These are phyloP conservation scores for Cladosporium sp. DNA, from an alignment of 2,329 filamentous ascomycete species.

Conservation along the genomic window DNA sequence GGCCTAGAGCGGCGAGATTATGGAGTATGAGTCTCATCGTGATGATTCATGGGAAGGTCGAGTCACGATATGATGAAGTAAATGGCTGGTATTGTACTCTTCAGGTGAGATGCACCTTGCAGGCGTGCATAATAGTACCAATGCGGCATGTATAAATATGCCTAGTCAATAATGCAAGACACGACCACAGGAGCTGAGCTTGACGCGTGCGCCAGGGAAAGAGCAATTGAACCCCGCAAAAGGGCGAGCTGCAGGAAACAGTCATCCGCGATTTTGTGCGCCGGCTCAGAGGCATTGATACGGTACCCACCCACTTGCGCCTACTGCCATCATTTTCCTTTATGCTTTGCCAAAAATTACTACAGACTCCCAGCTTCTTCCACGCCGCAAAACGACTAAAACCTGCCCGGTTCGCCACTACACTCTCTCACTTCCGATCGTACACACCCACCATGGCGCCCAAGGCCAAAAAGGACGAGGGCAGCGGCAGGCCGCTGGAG, in stretches of 20 bases:
- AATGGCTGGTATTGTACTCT: neutral
- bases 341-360: constrained; percentile 12
- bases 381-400: constrained; percentile 3
- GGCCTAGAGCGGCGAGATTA: neutral
- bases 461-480: constrained; percentile 36
- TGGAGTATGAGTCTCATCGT: neutral
- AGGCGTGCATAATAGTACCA: neutral
- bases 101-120: neutral
- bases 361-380: constrained; percentile 14
- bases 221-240: constrained; percentile 8
- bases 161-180: constrained; percentile 4
- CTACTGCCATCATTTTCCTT: constrained; percentile 16
- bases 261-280: constrained; percentile 16
- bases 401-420: constrained; percentile 2
- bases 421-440: constrained; percentile 14
- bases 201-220: neutral
- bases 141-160: neutral
- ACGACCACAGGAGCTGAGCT: neutral
- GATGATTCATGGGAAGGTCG: neutral
- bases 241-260: constrained; percentile 5
- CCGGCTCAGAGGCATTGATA: constrained; percentile 16
- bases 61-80: neutral
- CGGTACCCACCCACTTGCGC: constrained; percentile 13
- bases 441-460: constrained; percentile 32
- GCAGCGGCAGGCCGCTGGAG: constrained; percentile 48